phyloP scores from a whole-genome alignment of 306 rosid genomes.

The Rosa chinensis region DNA sequence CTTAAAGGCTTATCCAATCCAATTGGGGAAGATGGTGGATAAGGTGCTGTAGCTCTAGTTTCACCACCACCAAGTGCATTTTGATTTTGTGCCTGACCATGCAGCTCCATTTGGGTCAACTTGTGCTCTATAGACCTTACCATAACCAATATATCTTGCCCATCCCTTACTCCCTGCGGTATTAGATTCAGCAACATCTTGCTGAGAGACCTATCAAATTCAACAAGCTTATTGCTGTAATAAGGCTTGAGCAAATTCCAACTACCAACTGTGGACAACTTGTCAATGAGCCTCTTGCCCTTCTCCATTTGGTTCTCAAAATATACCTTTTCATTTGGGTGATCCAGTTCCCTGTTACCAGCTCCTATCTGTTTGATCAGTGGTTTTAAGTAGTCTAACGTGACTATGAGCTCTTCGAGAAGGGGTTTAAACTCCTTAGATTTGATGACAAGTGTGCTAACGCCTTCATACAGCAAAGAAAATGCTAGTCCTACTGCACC shows the following conservation, averaged over 20 bases:
- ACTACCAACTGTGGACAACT: neutral
- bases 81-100: neutral
- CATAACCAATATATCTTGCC: neutral
- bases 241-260: neutral
- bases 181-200: neutral
- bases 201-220: neutral
- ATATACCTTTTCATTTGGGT: neutral
- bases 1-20: constrained; percentile 45
- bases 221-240: neutral
- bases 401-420: neutral
- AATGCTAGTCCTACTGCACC: neutral
- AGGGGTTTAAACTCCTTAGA: neutral
- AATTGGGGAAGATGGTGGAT: constrained; percentile 29
- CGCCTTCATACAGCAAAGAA: neutral
- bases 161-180: neutral
- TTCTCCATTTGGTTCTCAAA: neutral
- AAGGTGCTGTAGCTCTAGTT: constrained; percentile 24
- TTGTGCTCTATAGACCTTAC: neutral
- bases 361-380: neutral
- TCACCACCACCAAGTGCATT: constrained; percentile 13
- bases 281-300: neutral
- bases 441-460: neutral
- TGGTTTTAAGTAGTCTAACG: neutral
- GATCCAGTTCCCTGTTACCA: neutral
- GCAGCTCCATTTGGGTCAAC: neutral